A percentile compares a stretch with the other conserved stretches of the same genome.
phyloP scores from a whole-genome alignment of 1,284 basidiomycete genomes.

The Gastroboletus turbinatus region DNA sequence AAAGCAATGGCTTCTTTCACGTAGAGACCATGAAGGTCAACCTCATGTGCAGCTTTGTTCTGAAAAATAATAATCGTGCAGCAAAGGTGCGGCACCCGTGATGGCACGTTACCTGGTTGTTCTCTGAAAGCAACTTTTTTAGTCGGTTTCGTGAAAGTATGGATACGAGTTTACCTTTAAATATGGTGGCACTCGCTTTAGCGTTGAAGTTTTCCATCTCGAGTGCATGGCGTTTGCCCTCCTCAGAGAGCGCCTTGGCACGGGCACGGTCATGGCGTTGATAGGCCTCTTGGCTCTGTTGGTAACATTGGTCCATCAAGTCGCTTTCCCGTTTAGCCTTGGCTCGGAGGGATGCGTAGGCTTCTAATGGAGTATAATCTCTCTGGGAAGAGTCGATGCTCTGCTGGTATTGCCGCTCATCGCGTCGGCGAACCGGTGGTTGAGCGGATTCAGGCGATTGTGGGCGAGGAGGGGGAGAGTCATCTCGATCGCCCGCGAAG shows the following conservation, averaged over 20 bases:
- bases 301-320: slow-evolving; percentile 65
- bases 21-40: slow-evolving; percentile 90
- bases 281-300: slow-evolving; percentile 68
- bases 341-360: slow-evolving; percentile 66
- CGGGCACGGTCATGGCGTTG: slow-evolving; percentile 65
- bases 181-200: slow-evolving; percentile 88
- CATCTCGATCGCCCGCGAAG: slow-evolving; percentile 6
- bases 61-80: slow-evolving; percentile 26
- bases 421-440: not conserved
- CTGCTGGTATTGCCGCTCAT: slow-evolving; percentile 7
- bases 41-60: slow-evolving; percentile 65
- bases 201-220: slow-evolving; percentile 80
- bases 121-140: slow-evolving; percentile 16
- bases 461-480: too few relatives aligned
- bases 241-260: slow-evolving; percentile 82
- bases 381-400: not conserved
- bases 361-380: slow-evolving; percentile 26
- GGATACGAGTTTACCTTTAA: slow-evolving; percentile 47
- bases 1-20: slow-evolving; percentile 84
- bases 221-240: slow-evolving; percentile 79
- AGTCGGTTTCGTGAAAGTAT: not conserved
- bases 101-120: slow-evolving; percentile 22
- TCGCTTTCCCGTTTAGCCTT: slow-evolving; percentile 73
- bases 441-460: not conserved
- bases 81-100: not conserved